Evolutionary conservation across 768 basidiomycete species (phyloP).

Genomic region (Mycena vulgaris): DNA sequence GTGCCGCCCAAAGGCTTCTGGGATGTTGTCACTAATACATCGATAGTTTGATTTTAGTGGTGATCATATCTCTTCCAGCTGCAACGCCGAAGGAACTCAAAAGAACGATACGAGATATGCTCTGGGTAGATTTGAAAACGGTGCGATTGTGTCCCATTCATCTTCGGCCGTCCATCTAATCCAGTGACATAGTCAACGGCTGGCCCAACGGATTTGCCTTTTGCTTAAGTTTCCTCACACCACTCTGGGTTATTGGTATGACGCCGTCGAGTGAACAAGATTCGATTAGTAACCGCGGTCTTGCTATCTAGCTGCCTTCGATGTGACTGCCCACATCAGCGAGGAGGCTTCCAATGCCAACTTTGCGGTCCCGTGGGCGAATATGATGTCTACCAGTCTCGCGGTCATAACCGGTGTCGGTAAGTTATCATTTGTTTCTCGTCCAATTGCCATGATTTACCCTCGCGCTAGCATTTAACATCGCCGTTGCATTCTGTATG

Average conservation of each 20-base stretch:
- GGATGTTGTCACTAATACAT: background rate
- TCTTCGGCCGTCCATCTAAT: conserved; percentile 22
- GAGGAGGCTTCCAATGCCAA: conserved; percentile 70
- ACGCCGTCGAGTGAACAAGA: background rate
- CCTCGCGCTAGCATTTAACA: conserved; percentile 53
- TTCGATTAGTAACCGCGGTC: background rate
- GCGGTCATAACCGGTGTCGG: background rate
- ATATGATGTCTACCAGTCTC: conserved; percentile 59
- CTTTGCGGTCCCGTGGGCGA: conserved; percentile 69
- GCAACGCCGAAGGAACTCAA: conserved; percentile 53
- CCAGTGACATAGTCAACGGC: conserved; percentile 51
- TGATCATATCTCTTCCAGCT: conserved; percentile 57
- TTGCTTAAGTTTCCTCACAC: conserved; percentile 45
- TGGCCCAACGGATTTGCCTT: conserved; percentile 63
- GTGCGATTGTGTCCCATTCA: conserved; percentile 36
- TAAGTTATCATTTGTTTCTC: background rate
- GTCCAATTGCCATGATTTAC: conserved; percentile 41
- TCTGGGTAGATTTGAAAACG: conserved; percentile 53
- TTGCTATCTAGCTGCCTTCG: conserved; percentile 39
- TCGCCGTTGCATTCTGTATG: conserved; percentile 65
- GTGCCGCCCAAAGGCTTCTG: conserved; percentile 28
- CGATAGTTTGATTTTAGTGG: conserved; percentile 45
- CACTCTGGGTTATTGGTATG: conserved; percentile 53
- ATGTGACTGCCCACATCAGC: conserved; percentile 65
- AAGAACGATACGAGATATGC: conserved; percentile 54